These are phyloP conservation scores for Pythium biforme DNA, from an alignment of 352 stramenopile species.

Conservation along the genomic window DNA sequence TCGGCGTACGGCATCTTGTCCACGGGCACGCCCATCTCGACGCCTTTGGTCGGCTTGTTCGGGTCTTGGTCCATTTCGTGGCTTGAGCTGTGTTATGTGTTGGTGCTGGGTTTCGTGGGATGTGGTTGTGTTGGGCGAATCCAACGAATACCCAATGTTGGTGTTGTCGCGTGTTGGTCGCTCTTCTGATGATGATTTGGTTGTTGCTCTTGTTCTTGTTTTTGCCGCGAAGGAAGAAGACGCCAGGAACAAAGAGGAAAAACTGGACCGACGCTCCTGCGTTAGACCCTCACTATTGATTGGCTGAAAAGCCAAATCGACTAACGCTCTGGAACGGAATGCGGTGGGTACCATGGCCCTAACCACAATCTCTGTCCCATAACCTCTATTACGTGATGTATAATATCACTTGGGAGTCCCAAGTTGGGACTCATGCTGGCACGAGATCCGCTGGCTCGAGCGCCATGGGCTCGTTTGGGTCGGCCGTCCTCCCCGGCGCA, in stretches of 20 bases:
- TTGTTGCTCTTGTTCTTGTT: constrained; percentile 4
- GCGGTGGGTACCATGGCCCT: background rate
- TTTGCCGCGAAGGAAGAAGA: background rate
- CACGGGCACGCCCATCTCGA: constrained; percentile 28
- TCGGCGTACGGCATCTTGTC: constrained; percentile 24
- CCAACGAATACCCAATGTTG: background rate
- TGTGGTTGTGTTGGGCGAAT: background rate
- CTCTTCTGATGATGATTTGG: too few relatives aligned
- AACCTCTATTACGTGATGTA: constrained; percentile 15
- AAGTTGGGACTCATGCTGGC: background rate
- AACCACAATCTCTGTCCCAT: background rate
- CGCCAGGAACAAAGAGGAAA: background rate
- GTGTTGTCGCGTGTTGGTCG: constrained; percentile 5
- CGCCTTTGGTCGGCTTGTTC: constrained; percentile 22
- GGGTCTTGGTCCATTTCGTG: constrained; percentile 25
- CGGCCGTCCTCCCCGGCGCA: too few relatives aligned
- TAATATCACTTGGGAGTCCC: background rate
- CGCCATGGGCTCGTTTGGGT: background rate
- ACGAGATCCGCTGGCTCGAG: background rate
- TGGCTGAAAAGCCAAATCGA: constrained; percentile 2
- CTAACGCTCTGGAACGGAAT: background rate
- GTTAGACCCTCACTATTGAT: background rate
- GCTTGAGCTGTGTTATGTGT: background rate
- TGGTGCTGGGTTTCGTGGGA: background rate
- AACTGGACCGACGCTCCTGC: background rate